phyloP scores from a whole-genome alignment of 1,284 basidiomycete species.

The Sporisorium scitamineum region DNA sequence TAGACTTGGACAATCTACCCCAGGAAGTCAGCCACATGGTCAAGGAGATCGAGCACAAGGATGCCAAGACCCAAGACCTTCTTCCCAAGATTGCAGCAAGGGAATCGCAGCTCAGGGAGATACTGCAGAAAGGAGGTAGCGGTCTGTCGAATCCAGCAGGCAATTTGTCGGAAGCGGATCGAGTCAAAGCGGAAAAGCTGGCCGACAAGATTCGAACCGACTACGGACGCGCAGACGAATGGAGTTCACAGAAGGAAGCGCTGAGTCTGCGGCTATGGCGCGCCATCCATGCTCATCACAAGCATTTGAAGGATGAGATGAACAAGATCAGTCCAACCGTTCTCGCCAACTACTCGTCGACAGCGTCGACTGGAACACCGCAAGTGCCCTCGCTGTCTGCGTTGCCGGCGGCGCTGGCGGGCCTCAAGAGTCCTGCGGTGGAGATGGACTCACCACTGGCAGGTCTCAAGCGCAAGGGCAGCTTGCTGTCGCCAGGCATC shows the following conservation, averaged over 20 bases:
- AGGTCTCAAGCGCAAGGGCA: constrained; percentile 43
- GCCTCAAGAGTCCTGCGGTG: constrained; percentile 49
- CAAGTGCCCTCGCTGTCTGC: constrained; percentile 41
- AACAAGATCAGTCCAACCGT: constrained; percentile 58
- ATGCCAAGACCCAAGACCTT: constrained; percentile 64
- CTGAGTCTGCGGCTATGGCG: constrained; percentile 60
- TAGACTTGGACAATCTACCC: constrained; percentile 63
- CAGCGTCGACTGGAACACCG: constrained; percentile 41
- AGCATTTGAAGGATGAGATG: constrained; percentile 57
- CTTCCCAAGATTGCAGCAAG: constrained; percentile 60
- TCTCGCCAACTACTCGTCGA: constrained; percentile 54
- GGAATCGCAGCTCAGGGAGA: constrained; percentile 58
- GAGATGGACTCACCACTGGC: constrained; percentile 45
- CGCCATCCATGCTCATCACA: constrained; percentile 53
- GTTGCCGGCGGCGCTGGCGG: constrained; percentile 39
- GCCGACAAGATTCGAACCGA: constrained; percentile 59
- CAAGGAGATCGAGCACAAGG: constrained; percentile 68
- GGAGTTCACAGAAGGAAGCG: constrained; percentile 59
- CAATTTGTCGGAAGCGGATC: constrained; percentile 49
- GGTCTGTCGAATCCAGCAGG: constrained; percentile 34
- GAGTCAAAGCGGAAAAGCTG: constrained; percentile 61
- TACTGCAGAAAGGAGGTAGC: constrained; percentile 43
- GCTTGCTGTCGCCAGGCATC: constrained; percentile 28
- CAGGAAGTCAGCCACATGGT: constrained; percentile 65
- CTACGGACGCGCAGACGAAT: constrained; percentile 63